Conservation (phyloP, 768 basidiomycete species). For the Russula emetica region DNA sequence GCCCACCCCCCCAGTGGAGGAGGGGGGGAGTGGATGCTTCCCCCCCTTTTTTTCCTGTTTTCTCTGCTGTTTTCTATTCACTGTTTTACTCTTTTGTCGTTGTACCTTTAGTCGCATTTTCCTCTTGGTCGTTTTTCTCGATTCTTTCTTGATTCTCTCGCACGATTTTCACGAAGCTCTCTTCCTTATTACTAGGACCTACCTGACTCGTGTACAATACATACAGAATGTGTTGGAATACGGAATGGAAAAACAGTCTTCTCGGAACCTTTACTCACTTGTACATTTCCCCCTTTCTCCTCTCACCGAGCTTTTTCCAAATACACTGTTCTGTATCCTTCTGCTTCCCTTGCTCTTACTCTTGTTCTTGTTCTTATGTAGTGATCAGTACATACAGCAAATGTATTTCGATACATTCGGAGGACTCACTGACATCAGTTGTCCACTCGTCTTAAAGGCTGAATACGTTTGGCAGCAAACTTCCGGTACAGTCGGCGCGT, state of each 20-base stretch:
- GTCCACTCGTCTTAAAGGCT: no score
- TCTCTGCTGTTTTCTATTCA: neutral
- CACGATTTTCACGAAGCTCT: no score
- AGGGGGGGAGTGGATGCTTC: no score
- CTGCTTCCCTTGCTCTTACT: no score
- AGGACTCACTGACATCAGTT: no score
- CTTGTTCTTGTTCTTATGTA: neutral
- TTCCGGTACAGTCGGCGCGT: no score
- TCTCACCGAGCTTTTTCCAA: no score
- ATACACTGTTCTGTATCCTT: neutral
- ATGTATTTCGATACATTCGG: no score
- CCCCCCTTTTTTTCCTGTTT: neutral
- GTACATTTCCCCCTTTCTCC: neutral
- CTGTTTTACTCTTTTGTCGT: neutral
- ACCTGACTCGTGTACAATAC: constrained; percentile 1
- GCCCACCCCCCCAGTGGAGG: no score
- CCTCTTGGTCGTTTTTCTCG: neutral
- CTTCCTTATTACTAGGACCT: neutral
- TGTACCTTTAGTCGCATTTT: constrained; percentile 5
- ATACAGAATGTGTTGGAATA: neutral
- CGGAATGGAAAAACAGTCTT: neutral
- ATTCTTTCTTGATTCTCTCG: neutral
- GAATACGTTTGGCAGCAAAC: no score
- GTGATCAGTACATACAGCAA: neutral
- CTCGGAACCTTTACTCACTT: no score